A percentile compares a stretch with the other conserved stretches of the same genome.
Conservation (phyloP, 2,329 filamentous ascomycete species). For the Lachnellula arida region DNA sequence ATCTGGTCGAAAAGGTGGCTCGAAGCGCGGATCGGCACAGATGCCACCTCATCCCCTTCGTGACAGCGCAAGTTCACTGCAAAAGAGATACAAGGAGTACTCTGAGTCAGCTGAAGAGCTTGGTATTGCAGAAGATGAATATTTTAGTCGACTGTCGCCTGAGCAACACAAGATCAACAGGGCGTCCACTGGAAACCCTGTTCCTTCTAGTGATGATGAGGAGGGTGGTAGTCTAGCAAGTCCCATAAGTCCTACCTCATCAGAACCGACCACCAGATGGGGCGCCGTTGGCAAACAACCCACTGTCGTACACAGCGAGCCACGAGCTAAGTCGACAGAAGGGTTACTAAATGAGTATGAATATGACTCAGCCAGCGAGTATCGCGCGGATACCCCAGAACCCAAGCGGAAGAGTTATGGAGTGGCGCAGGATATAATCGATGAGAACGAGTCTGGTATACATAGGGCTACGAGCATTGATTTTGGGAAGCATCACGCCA, state of each 20-base stretch:
- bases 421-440: conserved; percentile 9
- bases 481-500: conserved; percentile 54
- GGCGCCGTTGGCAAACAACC: conserved; percentile 43
- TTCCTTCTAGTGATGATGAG: conserved; percentile 55
- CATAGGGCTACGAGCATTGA: conserved; percentile 69
- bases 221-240: conserved; percentile 39
- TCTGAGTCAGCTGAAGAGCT: conserved; percentile 62
- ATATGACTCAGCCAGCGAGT: conserved; percentile 18
- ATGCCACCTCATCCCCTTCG: conserved; percentile 38
- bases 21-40: conserved; percentile 44
- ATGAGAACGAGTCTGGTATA: conserved; percentile 30
- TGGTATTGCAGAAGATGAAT: conserved; percentile 66
- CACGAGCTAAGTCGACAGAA: conserved; percentile 55
- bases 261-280: conserved; percentile 28
- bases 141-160: conserved; percentile 54
- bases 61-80: conserved; percentile 39
- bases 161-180: conserved; percentile 29
- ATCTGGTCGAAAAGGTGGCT: conserved; percentile 59
- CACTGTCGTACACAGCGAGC: conserved; percentile 58
- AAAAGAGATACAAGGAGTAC: conserved; percentile 46
- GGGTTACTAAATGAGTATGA: conserved; percentile 40
- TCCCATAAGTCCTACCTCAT: conserved; percentile 21
- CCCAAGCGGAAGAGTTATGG: conserved; percentile 26
- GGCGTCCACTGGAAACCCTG: conserved; percentile 43
- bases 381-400: conserved; percentile 30